These are phyloP conservation scores for Mortierella sp. DNA, from an alignment of 371 early-diverging fungal genomes.

Conservation along the genomic window DNA sequence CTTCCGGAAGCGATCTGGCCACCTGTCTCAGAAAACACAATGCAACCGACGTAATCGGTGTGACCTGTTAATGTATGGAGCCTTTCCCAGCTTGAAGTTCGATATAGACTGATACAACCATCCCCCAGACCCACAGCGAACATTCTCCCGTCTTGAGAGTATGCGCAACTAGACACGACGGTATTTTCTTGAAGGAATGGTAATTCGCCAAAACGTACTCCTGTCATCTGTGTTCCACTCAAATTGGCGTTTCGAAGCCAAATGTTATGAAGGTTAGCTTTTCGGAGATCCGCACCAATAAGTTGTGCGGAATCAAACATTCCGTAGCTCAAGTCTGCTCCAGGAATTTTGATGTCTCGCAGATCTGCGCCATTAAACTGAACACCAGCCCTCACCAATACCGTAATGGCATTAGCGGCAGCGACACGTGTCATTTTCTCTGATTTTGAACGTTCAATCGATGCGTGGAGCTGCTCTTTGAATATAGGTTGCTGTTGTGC, in stretches of 20 bases:
- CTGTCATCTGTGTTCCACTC: constrained; percentile 5
- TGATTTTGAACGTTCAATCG: constrained; percentile 11
- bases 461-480: constrained; percentile 3
- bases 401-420: constrained; percentile 26
- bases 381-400: constrained; percentile 18
- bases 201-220: constrained; percentile 9
- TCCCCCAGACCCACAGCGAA: neutral
- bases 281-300: constrained; percentile 7
- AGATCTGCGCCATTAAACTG: constrained; percentile 15
- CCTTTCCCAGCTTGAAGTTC: constrained; percentile 3
- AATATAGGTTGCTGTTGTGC: constrained; percentile 4
- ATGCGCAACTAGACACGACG: neutral
- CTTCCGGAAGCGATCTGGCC: neutral
- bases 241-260: constrained; percentile 17
- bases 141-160: constrained; percentile 9
- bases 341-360: constrained; percentile 10
- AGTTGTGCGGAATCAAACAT: constrained; percentile 8
- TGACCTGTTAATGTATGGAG: neutral
- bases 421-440: constrained; percentile 1
- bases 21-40: neutral
- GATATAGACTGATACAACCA: constrained; percentile 3
- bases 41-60: neutral
- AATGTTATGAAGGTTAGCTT: constrained; percentile 2
- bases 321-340: constrained; percentile 15
- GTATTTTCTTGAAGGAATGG: constrained; percentile 5